Conservation (phyloP, 2,329 filamentous ascomycete species). For the Trichoderma pleuroti region DNA sequence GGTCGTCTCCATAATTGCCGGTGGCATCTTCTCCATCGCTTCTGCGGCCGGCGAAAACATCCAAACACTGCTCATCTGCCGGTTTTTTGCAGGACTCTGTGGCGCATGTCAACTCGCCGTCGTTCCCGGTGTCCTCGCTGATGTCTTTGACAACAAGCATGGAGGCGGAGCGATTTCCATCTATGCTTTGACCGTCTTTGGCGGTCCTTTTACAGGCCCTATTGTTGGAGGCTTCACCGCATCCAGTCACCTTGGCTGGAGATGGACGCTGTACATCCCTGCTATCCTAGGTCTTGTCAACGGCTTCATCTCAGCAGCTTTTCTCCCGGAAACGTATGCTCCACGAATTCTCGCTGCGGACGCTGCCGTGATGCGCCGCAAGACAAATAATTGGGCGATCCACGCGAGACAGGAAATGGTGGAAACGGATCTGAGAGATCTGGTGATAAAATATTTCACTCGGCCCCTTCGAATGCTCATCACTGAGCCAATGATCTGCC, state of each 20-base stretch:
- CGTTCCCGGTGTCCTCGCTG: too few relatives aligned
- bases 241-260: background rate
- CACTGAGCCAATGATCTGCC: too few relatives aligned
- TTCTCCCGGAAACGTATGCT: background rate
- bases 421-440: background rate
- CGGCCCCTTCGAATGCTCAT: too few relatives aligned
- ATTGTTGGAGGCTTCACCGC: background rate
- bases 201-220: background rate
- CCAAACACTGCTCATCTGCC: too few relatives aligned
- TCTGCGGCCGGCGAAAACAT: too few relatives aligned
- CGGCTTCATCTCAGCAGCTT: background rate
- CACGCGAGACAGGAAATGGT: background rate
- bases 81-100: too few relatives aligned
- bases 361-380: background rate
- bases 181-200: background rate
- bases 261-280: background rate
- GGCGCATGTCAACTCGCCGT: too few relatives aligned
- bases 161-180: too few relatives aligned
- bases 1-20: too few relatives aligned
- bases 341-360: background rate
- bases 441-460: too few relatives aligned
- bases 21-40: too few relatives aligned
- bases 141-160: too few relatives aligned
- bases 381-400: background rate
- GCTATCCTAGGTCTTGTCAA: background rate